Conservation (phyloP, 179 eudicot species). For the Patellifolia procumbens region DNA sequence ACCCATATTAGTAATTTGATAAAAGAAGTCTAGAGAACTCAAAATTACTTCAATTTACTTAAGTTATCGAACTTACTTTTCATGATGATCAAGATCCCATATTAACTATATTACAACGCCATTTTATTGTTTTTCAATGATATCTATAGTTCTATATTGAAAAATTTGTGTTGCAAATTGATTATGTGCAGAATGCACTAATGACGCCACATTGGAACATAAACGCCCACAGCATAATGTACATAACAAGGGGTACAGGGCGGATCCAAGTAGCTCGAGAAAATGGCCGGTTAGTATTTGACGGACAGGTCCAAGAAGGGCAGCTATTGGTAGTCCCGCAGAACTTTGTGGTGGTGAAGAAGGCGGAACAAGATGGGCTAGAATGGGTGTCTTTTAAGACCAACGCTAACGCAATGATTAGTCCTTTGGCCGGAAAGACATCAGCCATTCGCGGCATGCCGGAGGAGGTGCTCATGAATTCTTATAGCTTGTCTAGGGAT, state of each 20-base stretch:
- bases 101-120: too few relatives aligned
- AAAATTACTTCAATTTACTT: too few relatives aligned
- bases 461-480: conserved; percentile 43
- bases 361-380: conserved; percentile 57
- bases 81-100: too few relatives aligned
- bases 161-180: neutral
- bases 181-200: conserved; percentile 50
- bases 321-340: conserved; percentile 63
- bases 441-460: conserved; percentile 57
- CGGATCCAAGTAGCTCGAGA: conserved; percentile 49
- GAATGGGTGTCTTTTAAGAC: conserved; percentile 69
- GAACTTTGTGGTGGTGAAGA: conserved; percentile 51
- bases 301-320: conserved; percentile 49
- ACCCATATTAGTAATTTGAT: too few relatives aligned
- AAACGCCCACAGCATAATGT: conserved; percentile 59
- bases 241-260: conserved; percentile 47
- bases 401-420: conserved; percentile 43
- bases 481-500: conserved; percentile 44
- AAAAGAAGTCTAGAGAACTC: too few relatives aligned
- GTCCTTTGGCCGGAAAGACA: conserved; percentile 43
- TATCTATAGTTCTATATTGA: too few relatives aligned
- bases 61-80: too few relatives aligned
- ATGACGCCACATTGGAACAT: conserved; percentile 59
- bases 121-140: too few relatives aligned
- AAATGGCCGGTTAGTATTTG: conserved; percentile 41